Base-by-base conservation (phyloP, 371 early-diverging fungal genomes). In the Globomyces sp. region DNA sequence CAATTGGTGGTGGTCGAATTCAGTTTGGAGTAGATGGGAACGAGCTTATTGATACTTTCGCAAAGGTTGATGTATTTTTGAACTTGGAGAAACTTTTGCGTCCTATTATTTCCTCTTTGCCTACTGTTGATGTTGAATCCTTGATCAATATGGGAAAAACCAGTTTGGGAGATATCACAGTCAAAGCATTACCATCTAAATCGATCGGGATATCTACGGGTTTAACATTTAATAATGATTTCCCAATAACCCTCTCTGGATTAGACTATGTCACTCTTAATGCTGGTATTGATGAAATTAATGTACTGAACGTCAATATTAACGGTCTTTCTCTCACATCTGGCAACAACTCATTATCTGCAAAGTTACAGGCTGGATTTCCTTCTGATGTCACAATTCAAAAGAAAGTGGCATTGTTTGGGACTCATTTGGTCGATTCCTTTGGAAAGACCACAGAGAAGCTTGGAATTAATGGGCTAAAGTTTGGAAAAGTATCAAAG, bases 181-280 rank as follows among this genome's bases (percentile, higher is more conserved):
- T 52, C 2, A 55, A 64, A 13, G 58, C 58, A 4, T 24, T 43
- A 24, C 58, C 5, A 44, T 24, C 41, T 13, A 41, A 40, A 8
- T 39, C 52, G 4, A 13, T 63, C 34, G 36, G 39, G 8, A 46
- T 59, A 13, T 63, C 53, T 10, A 59, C 68, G n/a, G 34, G 34
- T 11, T 65, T 63, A 43, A 41, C 8, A 11, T 59, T 74, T 50
- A 62, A 58, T 63, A 68, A 65, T 58, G 48, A 50, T 11, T 64
- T 70, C 53, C 74, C 74, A 4, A 42, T 74, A 40, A 48, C 71
- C 3, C 65, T 71, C 59, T 58, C 43, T 10, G 66, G 65, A 10
- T 62, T 74, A 42, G 64, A 65, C 47, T 64, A 68, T 66, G 11
- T 74, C 3, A 39, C 39, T 13, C 6, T 64, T 37, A 52, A 11